Evolutionary conservation across 192 early-diverging fungal genomes (phyloP), one percentile per base, ranked within the genome.

Genomic region (Endogone sp.): DNA sequence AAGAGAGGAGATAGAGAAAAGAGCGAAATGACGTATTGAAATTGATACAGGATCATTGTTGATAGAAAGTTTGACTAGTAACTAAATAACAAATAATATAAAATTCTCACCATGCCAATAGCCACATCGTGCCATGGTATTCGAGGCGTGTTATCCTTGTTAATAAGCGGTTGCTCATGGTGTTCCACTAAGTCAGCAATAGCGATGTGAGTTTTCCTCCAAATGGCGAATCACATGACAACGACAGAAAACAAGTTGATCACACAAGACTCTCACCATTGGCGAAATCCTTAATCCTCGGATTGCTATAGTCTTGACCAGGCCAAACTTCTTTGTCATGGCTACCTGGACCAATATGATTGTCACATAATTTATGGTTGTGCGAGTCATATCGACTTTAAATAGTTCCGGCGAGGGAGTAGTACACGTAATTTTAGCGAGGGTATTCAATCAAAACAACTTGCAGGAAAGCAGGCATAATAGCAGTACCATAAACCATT

Each of bases 121-220:
- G 84, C 84, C 28, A 94, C 85, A 66, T 96, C 94, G 69, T 96
- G 93, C 94, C 94, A 96, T 10, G 94, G 94, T 93, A 94, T 93
- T 56, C 94, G 85, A 56, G 89, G 68, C 2, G 79, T 71, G 2
- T 74, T 64, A 6, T 74, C 73, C 56, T 79, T 80, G 37, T 85
- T 78, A 13, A 85, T 77, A 24, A 87, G 24, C 22, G 77, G 69
- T 3, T 55, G 13, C 20, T 62, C 49, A 62, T 66, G 71, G 2
- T 72, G 24, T 3, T 29, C 20, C 24, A 79, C 77, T 79, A n/a
- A n/a, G n/a, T n/a, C n/a, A n/a, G 68, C 9, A n/a, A 71, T 4
- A 63, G 25, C 55, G n/a, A 57, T 3, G 23, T 27, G 58, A 37
- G 37, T 56, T 56, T n/a, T 56, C 11, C 11, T n/a, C 55, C n/a